Evolutionary conservation across 1,284 basidiomycete species (phyloP).

Genomic region (Fomitiporia mediterranea): DNA sequence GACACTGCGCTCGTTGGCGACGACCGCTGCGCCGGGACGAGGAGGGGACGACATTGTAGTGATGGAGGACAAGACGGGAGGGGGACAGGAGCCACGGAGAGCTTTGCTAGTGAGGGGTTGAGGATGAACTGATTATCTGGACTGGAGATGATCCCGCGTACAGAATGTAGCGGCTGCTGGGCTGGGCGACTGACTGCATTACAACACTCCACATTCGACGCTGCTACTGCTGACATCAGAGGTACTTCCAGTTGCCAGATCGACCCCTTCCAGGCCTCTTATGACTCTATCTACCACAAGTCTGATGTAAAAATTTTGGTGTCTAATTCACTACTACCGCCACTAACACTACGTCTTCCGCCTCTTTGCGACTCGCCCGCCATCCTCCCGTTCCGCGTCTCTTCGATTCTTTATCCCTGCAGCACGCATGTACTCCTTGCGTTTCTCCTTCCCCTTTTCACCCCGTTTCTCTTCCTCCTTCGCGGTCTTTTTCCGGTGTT

Average conservation of each 20-base stretch:
- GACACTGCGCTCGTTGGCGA: neutral
- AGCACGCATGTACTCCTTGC: conserved; percentile 72
- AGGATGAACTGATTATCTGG: neutral
- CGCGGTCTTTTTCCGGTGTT: conserved; percentile 62
- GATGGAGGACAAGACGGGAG: neutral
- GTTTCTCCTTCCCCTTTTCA: conserved; percentile 76
- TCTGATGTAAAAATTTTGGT: neutral
- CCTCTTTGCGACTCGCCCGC: conserved; percentile 41
- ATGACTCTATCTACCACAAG: no score
- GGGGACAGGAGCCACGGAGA: neutral
- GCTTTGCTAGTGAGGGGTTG: neutral
- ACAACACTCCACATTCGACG: no score
- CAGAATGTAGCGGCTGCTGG: no score
- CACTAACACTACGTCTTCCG: conserved; percentile 31
- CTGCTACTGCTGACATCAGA: no score
- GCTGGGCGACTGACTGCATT: no score
- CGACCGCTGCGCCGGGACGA: neutral
- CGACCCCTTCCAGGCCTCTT: no score
- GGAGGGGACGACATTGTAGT: conserved; percentile 8
- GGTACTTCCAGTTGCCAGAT: no score
- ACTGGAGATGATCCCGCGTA: neutral
- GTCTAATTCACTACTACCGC: neutral
- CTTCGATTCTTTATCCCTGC: conserved; percentile 73
- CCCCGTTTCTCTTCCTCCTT: conserved; percentile 64
- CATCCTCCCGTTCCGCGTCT: conserved; percentile 54